phyloP scores from a whole-genome alignment of 1,284 basidiomycete species.

The Apiotrichum sp. region DNA sequence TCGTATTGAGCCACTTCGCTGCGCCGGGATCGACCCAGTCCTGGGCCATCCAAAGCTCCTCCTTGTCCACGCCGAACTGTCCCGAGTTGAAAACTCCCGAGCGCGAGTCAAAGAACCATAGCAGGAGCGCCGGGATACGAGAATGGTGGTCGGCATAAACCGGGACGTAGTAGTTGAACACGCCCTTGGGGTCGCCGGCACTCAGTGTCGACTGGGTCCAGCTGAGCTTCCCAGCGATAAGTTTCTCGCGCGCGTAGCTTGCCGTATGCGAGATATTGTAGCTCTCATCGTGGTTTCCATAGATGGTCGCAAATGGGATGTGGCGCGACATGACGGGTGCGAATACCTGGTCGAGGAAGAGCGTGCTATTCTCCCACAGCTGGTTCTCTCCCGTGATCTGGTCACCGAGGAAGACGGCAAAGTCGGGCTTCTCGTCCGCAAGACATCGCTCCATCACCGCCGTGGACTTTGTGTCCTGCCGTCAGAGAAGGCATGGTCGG shows the following conservation, averaged over 20 bases:
- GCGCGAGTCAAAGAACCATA: constrained; percentile 25
- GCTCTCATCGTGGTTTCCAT: constrained; percentile 27
- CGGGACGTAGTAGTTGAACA: constrained; percentile 23
- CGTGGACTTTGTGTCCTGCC: constrained; percentile 16
- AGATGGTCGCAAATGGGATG: constrained; percentile 15
- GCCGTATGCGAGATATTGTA: constrained; percentile 18
- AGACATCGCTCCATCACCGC: constrained; percentile 13
- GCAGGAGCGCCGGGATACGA: constrained; percentile 12
- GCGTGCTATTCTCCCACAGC: constrained; percentile 18
- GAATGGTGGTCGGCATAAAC: constrained; percentile 10
- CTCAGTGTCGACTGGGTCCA: constrained; percentile 5
- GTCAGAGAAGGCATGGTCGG: background rate
- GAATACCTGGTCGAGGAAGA: constrained; percentile 16
- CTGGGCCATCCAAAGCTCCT: constrained; percentile 10
- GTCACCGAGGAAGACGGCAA: constrained; percentile 23
- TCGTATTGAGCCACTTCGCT: constrained; percentile 8
- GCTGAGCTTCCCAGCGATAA: background rate
- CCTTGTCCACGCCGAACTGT: background rate
- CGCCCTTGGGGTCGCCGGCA: constrained; percentile 6
- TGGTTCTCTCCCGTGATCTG: constrained; percentile 25
- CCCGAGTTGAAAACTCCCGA: constrained; percentile 12
- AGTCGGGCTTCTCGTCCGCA: constrained; percentile 18
- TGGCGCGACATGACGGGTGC: constrained; percentile 9
- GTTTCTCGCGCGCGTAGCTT: constrained; percentile 3
- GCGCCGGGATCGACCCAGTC: constrained; percentile 21